Evolutionary conservation across 139 green algal genomes (phyloP), one percentile per base, ranked within the genome.

Genomic region (Pleodorina starrii): DNA sequence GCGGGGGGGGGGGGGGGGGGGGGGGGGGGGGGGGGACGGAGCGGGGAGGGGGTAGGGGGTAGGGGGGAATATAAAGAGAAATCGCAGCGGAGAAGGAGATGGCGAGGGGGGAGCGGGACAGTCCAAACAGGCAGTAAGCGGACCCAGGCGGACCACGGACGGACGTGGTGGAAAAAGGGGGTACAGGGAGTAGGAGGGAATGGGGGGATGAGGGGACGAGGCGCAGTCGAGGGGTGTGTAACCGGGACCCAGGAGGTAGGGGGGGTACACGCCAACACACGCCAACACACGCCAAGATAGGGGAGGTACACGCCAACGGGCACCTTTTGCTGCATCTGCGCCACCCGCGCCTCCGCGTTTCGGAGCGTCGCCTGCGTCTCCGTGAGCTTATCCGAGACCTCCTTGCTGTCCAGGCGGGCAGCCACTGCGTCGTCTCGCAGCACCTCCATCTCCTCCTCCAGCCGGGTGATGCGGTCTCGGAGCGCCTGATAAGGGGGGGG

Each of bases 271-370:
- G n/a, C n/a, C n/a, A n/a, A n/a, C n/a, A n/a, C n/a, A n/a, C n/a
- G 54, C 54, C 54, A 21, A 66, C 6, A 66, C 25, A 27, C 25
- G 7, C 54, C 5, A 12, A 12, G 29, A 12, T 66, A 4, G 9
- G 5, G 54, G 54, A 66, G 2, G 6, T 66, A 9, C 54, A 21
- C 54, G 54, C 29, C n/a, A n/a, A n/a, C n/a, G n/a, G n/a, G n/a
- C n/a, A 82, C 74, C 74, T 82, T 82, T 40, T 76, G 42, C 80
- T 86, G 80, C 80, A 86, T 48, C 54, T 76, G 57, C 59, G 12
- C 42, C 40, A 86, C 59, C 40, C 59, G 40, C 40, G 80, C 80
- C 57, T 76, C 59, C 59, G 80, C 80, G 14, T 5, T 51, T 40
- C 12, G 35, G 38, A 75, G 80, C 42, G 27, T 40, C 43, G 12